Conservation (phyloP, 73 alveolate genomes). For the Symbiodinium pilosum region DNA sequence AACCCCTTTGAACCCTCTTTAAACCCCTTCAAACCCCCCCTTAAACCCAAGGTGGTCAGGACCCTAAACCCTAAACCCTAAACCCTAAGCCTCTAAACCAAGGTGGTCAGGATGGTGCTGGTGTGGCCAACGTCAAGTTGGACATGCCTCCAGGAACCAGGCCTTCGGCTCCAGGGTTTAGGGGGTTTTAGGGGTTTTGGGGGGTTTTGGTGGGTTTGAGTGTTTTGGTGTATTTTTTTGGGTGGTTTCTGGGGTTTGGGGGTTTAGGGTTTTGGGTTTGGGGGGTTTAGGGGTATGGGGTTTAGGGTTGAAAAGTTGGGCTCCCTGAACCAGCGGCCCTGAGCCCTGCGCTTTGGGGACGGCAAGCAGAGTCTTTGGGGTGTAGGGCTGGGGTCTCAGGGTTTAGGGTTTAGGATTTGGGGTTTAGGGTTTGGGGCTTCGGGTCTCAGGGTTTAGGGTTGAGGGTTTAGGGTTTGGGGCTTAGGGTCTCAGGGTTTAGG, state of each 20-base stretch:
- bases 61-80: no score
- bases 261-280: not conserved
- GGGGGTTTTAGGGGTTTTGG: not conserved
- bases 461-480: not conserved
- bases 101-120: slow-evolving; percentile 95
- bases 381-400: not conserved
- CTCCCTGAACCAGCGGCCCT: no score
- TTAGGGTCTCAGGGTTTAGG: not conserved
- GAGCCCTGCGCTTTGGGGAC: no score
- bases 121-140: slow-evolving; percentile 83
- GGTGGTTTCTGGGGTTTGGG: not conserved
- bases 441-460: not conserved
- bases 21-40: no score
- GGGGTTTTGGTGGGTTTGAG: not conserved
- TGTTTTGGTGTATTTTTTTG: not conserved
- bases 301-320: not conserved
- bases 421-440: not conserved
- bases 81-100: no score
- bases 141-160: slow-evolving; percentile 94
- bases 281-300: not conserved
- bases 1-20: no score
- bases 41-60: no score
- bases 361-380: not conserved
- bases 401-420: not conserved
- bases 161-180: not conserved